Evolutionary conservation across 805 yeast species (phyloP).

Genomic region (Teunomyces gatunensis): DNA sequence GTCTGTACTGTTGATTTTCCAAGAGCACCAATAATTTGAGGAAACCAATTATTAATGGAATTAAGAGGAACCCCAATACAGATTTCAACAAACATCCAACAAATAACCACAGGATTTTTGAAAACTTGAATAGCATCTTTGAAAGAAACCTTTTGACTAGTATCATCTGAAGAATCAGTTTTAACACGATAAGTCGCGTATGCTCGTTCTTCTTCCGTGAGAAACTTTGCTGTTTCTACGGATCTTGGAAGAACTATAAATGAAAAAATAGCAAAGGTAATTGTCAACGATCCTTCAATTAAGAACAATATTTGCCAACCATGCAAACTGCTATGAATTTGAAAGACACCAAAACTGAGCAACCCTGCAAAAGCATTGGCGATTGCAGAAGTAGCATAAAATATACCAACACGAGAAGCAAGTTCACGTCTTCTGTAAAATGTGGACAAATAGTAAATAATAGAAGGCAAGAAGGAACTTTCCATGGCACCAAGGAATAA

Average conservation of each 20-base stretch:
- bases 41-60: constrained; percentile 50
- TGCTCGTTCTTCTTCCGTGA: constrained; percentile 39
- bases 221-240: constrained; percentile 32
- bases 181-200: constrained; percentile 38
- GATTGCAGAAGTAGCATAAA: constrained; percentile 34
- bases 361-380: constrained; percentile 40
- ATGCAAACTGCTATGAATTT: constrained; percentile 33
- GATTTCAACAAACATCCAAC: constrained; percentile 46
- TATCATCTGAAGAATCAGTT: constrained; percentile 45
- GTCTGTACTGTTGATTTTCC: constrained; percentile 42
- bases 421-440: constrained; percentile 38
- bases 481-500: constrained; percentile 38
- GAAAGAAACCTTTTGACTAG: constrained; percentile 32
- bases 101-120: constrained; percentile 42
- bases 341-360: constrained; percentile 34
- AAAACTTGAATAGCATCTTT: constrained; percentile 44
- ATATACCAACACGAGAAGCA: constrained; percentile 33
- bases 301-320: constrained; percentile 52
- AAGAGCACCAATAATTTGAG: constrained; percentile 39
- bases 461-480: constrained; percentile 39
- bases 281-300: constrained; percentile 44
- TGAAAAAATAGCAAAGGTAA: constrained; percentile 30
- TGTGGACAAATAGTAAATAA: constrained; percentile 34
- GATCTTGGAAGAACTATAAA: constrained; percentile 37
- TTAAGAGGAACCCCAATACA: constrained; percentile 49